Percentiles rank a stretch among this genome's conserved stretches.
Evolutionary conservation across 495 filamentous ascomycete genomes (phyloP).

Genomic region (Gamarada debralockiae): DNA sequence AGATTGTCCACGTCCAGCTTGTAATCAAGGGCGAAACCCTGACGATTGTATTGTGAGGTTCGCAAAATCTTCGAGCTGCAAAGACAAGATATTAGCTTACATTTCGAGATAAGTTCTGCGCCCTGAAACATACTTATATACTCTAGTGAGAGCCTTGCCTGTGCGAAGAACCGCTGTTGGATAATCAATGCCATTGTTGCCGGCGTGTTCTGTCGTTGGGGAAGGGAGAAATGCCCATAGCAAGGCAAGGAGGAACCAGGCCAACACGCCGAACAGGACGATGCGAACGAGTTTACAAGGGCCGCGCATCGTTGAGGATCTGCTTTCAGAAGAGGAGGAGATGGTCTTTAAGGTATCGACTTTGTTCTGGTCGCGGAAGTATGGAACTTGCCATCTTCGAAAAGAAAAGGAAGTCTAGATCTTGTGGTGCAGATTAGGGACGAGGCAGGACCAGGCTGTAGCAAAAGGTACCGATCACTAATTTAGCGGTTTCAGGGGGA

Average conservation of each 20-base stretch:
- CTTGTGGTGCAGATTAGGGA: too few relatives aligned
- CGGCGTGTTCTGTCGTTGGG: background rate
- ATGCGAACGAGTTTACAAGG: background rate
- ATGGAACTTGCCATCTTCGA: too few relatives aligned
- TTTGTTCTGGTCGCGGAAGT: too few relatives aligned
- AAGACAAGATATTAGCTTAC: background rate
- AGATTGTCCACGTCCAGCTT: background rate
- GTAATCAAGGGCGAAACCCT: conserved; percentile 6
- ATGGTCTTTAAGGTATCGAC: too few relatives aligned
- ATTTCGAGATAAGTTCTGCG: background rate
- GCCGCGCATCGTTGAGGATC: background rate
- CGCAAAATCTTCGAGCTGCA: background rate
- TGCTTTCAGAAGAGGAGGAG: too few relatives aligned
- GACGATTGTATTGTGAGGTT: background rate
- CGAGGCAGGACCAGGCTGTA: too few relatives aligned
- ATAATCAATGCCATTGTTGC: background rate
- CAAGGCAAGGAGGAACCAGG: conserved; percentile 5
- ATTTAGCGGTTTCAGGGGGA: too few relatives aligned
- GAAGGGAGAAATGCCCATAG: conserved; percentile 7
- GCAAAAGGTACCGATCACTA: too few relatives aligned
- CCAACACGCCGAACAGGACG: background rate
- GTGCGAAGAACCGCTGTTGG: background rate
- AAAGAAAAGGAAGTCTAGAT: too few relatives aligned
- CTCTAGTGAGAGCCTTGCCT: conserved; percentile 7
- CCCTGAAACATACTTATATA: conserved; percentile 1